Evolutionary conservation across 2,329 filamentous ascomycete species (phyloP).

Genomic region (Neonectria coccinea): DNA sequence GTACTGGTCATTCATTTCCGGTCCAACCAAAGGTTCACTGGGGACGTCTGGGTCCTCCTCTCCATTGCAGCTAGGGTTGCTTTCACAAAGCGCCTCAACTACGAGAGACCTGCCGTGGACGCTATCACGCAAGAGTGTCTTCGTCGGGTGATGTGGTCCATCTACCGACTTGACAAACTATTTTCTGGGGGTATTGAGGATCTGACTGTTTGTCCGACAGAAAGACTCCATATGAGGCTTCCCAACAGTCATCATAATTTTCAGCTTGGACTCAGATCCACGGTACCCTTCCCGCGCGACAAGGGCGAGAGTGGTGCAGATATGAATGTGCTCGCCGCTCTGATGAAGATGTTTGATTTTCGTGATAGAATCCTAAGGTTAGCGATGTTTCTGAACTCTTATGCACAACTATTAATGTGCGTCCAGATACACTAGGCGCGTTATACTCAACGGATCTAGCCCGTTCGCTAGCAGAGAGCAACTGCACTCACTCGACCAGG

Average conservation of each 20-base stretch:
- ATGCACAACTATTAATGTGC: background rate
- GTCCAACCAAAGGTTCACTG: conserved; percentile 17
- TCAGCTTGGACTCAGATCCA: conserved; percentile 40
- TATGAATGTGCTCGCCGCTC: conserved; percentile 36
- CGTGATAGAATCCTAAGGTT: conserved; percentile 41
- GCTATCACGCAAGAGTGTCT: conserved; percentile 40
- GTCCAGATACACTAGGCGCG: conserved; percentile 35
- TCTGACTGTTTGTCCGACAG: conserved; percentile 40
- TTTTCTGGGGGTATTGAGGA: conserved; percentile 48
- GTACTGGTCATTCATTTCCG: conserved; percentile 39
- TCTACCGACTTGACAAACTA: conserved; percentile 40
- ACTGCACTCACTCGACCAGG: conserved; percentile 30
- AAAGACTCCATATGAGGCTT: conserved; percentile 42
- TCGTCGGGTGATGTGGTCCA: conserved; percentile 45
- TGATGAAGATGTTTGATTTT: conserved; percentile 38
- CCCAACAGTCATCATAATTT: conserved; percentile 44
- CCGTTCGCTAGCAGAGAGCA: conserved; percentile 33
- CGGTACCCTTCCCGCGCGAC: conserved; percentile 29
- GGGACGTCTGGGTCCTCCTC: conserved; percentile 41
- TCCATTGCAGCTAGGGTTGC: conserved; percentile 42
- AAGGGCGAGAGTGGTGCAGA: conserved; percentile 12
- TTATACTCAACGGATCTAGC: conserved; percentile 32
- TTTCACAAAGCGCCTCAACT: conserved; percentile 44
- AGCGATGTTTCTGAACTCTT: accelerated
- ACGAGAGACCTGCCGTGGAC: conserved; percentile 35